These are phyloP conservation scores for Sphaerulina vaccinii DNA, from an alignment of 2,329 filamentous ascomycete genomes.

Conservation along the genomic window DNA sequence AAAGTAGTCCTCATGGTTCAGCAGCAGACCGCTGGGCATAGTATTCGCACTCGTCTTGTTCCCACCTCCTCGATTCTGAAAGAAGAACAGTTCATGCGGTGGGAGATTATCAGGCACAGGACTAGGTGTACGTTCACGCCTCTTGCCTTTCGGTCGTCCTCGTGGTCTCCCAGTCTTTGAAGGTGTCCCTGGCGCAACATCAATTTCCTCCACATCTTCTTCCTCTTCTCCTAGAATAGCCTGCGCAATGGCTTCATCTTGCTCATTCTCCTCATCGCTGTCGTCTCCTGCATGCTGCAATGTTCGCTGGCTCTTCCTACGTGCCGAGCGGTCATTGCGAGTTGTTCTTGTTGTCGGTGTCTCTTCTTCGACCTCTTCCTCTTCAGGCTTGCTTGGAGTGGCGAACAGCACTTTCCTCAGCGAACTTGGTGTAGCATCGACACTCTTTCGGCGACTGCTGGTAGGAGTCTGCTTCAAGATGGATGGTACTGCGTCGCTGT, in stretches of 20 bases:
- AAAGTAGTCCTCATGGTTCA: constrained; percentile 93
- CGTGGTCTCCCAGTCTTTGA: constrained; percentile 46
- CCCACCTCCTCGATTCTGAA: constrained; percentile 79
- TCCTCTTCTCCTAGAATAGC: constrained; percentile 29
- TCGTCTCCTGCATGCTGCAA: constrained; percentile 66
- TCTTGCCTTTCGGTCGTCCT: constrained; percentile 55
- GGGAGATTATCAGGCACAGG: constrained; percentile 81
- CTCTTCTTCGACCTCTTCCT: constrained; percentile 45
- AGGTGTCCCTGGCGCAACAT: constrained; percentile 42
- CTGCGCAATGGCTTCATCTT: constrained; percentile 38
- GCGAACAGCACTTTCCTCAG: constrained; percentile 48
- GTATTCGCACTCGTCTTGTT: constrained; percentile 86
- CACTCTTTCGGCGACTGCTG: constrained; percentile 28
- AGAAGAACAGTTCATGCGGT: constrained; percentile 89
- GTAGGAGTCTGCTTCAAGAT: constrained; percentile 35
- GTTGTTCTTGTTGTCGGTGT: constrained; percentile 65
- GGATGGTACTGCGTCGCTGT: too few relatives aligned
- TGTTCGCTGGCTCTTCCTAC: constrained; percentile 76
- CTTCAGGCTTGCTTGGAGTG: constrained; percentile 44
- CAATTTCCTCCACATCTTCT: constrained; percentile 40
- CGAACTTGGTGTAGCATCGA: constrained; percentile 44
- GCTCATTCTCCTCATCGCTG: constrained; percentile 64
- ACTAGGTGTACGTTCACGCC: constrained; percentile 67
- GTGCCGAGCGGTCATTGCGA: constrained; percentile 76
- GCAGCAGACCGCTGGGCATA: constrained; percentile 68